phyloP scores from a whole-genome alignment of 2,329 filamentous ascomycete species.

The Teratosphaeria zuluensis region DNA sequence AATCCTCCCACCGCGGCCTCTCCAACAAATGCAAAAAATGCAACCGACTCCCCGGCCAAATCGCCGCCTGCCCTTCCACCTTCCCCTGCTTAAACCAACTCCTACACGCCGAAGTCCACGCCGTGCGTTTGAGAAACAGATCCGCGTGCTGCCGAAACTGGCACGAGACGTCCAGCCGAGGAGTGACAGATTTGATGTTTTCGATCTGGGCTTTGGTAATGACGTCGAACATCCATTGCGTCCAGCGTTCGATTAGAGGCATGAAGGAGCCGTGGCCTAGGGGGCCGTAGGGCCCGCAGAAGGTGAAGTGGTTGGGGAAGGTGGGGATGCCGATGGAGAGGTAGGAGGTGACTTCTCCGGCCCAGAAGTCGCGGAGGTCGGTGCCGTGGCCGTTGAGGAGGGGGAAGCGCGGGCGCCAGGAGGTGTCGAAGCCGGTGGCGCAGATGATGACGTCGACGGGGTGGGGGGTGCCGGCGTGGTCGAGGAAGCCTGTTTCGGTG shows the following conservation, averaged over 20 bases:
- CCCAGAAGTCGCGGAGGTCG: slow-evolving; percentile 30
- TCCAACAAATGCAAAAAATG: slow-evolving; percentile 31
- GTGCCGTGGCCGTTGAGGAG: slow-evolving; percentile 18
- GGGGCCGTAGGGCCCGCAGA: slow-evolving; percentile 34
- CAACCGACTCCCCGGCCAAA: slow-evolving; percentile 31
- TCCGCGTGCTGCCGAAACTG: slow-evolving; percentile 33
- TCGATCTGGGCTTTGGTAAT: slow-evolving; percentile 33
- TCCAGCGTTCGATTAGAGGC: slow-evolving; percentile 33
- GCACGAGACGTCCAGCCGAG: slow-evolving; percentile 21
- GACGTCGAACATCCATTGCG: slow-evolving; percentile 30
- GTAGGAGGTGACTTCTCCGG: slow-evolving; percentile 30
- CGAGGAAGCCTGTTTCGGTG: slow-evolving; percentile 23
- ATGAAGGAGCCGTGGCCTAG: slow-evolving; percentile 32
- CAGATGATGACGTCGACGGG: slow-evolving; percentile 28
- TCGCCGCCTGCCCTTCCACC: slow-evolving; percentile 28
- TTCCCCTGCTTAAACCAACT: slow-evolving; percentile 30
- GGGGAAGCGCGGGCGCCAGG: slow-evolving; percentile 26
- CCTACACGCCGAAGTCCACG: slow-evolving; percentile 26
- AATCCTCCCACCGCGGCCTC: slow-evolving; percentile 33
- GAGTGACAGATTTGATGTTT: slow-evolving; percentile 32
- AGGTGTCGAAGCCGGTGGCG: slow-evolving; percentile 30
- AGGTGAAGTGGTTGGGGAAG: slow-evolving; percentile 37
- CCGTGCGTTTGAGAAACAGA: slow-evolving; percentile 30
- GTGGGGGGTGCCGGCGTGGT: slow-evolving; percentile 22
- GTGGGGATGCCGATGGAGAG: slow-evolving; percentile 31